Conservation (phyloP, 2,329 filamentous ascomycete genomes). For the Nectriaceae sp. region DNA sequence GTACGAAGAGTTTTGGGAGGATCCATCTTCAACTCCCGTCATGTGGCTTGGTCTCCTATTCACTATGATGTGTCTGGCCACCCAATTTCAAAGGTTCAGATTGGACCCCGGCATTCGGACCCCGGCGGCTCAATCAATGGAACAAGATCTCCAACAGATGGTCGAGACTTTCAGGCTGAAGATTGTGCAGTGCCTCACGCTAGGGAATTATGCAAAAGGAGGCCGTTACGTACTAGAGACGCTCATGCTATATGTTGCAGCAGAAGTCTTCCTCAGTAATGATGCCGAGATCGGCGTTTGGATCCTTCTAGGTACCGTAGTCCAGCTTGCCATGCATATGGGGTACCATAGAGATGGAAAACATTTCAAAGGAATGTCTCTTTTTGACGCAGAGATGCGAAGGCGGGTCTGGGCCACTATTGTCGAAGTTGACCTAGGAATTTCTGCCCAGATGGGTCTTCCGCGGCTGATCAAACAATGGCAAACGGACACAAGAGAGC, state of each 20-base stretch:
- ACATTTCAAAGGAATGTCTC: slow-evolving; percentile 41
- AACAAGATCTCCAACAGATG: slow-evolving; percentile 2
- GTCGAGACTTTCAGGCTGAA: slow-evolving; percentile 30
- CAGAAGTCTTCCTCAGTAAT: slow-evolving; percentile 31
- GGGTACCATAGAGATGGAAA: slow-evolving; percentile 47
- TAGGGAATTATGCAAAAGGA: slow-evolving; percentile 44
- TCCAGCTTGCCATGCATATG: slow-evolving; percentile 40
- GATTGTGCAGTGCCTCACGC: slow-evolving; percentile 36
- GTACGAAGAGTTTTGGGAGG: slow-evolving; percentile 48
- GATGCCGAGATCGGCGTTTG: slow-evolving; percentile 38
- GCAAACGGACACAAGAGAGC: slow-evolving; percentile 43
- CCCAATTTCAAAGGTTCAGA: slow-evolving; percentile 8
- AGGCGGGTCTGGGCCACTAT: slow-evolving; percentile 44
- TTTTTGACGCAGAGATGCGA: slow-evolving; percentile 48
- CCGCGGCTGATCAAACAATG: slow-evolving; percentile 44
- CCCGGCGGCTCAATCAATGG: not conserved
- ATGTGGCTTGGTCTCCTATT: slow-evolving; percentile 51
- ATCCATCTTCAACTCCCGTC: slow-evolving; percentile 36
- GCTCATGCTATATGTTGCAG: slow-evolving; percentile 35
- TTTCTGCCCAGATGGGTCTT: slow-evolving; percentile 48
- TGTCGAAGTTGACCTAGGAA: slow-evolving; percentile 41
- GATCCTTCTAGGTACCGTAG: slow-evolving; percentile 35
- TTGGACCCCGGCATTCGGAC: not conserved
- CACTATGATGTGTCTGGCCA: slow-evolving; percentile 45
- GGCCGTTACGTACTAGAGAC: slow-evolving; percentile 45